These are phyloP conservation scores for Leavenworthia alabamica DNA, from an alignment of 345 rosid species.

Conservation along the genomic window DNA sequence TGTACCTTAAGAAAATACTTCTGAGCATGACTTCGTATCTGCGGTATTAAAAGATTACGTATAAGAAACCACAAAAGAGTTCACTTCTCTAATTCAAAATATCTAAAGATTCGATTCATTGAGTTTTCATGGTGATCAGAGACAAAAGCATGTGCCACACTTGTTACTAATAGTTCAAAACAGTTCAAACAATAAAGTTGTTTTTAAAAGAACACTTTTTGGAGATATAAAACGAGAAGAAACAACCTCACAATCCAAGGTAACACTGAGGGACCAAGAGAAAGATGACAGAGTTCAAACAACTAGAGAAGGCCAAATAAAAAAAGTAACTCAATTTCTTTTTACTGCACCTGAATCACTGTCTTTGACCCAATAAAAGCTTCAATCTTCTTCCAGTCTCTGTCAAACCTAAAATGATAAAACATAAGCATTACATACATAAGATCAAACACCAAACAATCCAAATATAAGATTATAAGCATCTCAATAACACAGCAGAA, in stretches of 20 bases:
- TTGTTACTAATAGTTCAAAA: slow-evolving; percentile 3
- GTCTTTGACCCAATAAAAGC: slow-evolving; percentile 87
- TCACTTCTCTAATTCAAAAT: not conserved
- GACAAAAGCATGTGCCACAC: slow-evolving; percentile 15
- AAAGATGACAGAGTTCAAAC: not conserved
- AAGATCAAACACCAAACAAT: not conserved
- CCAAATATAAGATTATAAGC: not conserved
- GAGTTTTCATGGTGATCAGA: not conserved
- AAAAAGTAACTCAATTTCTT: not conserved
- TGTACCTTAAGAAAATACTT: slow-evolving; percentile 85
- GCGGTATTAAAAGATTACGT: not conserved
- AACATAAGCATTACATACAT: slow-evolving; percentile 9
- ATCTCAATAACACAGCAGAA: not conserved
- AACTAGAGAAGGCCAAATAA: not conserved
- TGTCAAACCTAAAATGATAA: slow-evolving; percentile 55
- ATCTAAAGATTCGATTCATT: not conserved
- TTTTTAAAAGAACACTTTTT: not conserved
- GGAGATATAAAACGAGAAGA: slow-evolving; percentile 15
- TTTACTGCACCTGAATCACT: slow-evolving; percentile 61
- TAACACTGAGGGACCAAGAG: slow-evolving; percentile 15
- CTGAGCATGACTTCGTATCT: slow-evolving; percentile 94
- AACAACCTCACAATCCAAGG: slow-evolving; percentile 1
- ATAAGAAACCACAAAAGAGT: not conserved
- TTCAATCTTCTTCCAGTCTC: slow-evolving; percentile 93
- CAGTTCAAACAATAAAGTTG: slow-evolving; percentile 3